Evolutionary conservation across 2,329 filamentous ascomycete genomes (phyloP), one percentile per base, ranked within the genome.

Genomic region (Cladosporium sp.): DNA sequence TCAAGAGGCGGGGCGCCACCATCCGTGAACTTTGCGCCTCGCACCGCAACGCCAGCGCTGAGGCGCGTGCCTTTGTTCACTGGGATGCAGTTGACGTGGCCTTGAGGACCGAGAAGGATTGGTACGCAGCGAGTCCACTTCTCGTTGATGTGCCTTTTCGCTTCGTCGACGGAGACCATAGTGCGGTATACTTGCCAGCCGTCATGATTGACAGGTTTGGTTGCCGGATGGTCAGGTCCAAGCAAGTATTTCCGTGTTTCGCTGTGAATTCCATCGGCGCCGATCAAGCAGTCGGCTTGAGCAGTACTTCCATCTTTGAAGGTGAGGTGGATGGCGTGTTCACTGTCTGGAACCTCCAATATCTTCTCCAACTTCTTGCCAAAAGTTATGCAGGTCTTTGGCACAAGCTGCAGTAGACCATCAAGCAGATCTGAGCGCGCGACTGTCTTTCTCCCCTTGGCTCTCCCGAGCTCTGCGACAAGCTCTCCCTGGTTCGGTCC

Each of bases 221-320:
- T 65, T 3, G 68, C 67, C n/a, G 69, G 68, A 47, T 71, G 68
- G 50, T 68, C 64, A 20, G 64, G 57, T 9, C 68, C 68, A 1
- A 78, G 71, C 53, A 81, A 77, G n/a, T 74, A 74, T 22, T 67
- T 69, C 12, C 74, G 70, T 22, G 80, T 73, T 2, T 73, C 69
- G 19, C 78, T 81, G 62, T 79, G 77, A 47, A 83, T 77, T 37
- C 81, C 81, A 65, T 83, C 80, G 0, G 79, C 77, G 1, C 79
- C 80, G 15, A 83, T 72, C 22, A 82, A 64, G 39, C 82, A 65
- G 61, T 83, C 78, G 0, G 77, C 78, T 0, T 67, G 64, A 0
- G 71, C 70, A 2, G 65, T 71, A 0, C 72, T 75, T 5, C 77
- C 79, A 62, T 83, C 80, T n/a, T 73, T 68, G 62, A 83, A 83